Evolutionary conservation across 2,329 filamentous ascomycete genomes (phyloP).

Genomic region (Triangularia verruculosa): DNA sequence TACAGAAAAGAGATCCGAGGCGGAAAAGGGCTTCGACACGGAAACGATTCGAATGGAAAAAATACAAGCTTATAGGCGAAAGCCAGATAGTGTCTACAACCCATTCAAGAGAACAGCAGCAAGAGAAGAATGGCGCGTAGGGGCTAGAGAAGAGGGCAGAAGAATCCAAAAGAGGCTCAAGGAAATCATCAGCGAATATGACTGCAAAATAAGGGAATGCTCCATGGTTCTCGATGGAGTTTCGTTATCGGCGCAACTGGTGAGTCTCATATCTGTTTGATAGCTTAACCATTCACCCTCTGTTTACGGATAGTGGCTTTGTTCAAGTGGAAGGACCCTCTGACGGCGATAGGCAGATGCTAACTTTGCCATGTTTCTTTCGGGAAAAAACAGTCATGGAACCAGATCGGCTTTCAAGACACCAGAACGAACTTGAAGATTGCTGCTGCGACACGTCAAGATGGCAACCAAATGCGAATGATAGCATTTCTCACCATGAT

Average conservation of each 20-base stretch:
- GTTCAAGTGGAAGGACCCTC: too few relatives aligned
- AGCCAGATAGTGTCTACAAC: too few relatives aligned
- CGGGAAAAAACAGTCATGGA: constrained; percentile 24
- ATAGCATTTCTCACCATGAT: constrained; percentile 40
- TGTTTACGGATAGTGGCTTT: too few relatives aligned
- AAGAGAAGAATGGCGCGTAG: constrained; percentile 1
- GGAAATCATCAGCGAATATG: constrained; percentile 20
- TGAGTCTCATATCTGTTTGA: constrained; percentile 8
- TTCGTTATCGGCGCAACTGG: constrained; percentile 20
- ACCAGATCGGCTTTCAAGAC: constrained; percentile 21
- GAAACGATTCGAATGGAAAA: too few relatives aligned
- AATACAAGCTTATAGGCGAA: too few relatives aligned
- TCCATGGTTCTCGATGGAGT: constrained; percentile 22
- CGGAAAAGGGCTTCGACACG: too few relatives aligned
- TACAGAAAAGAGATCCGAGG: too few relatives aligned
- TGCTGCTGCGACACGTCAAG: constrained; percentile 12
- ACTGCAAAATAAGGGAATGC: constrained; percentile 18
- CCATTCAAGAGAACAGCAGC: too few relatives aligned
- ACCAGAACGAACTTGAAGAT: constrained; percentile 19
- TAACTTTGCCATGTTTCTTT: too few relatives aligned
- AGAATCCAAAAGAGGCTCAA: constrained; percentile 17
- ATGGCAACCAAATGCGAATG: constrained; percentile 33
- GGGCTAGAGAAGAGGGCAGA: constrained; percentile 7
- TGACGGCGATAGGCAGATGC: too few relatives aligned
- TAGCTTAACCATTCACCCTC: too few relatives aligned